Conservation (phyloP, 768 basidiomycete genomes). For the Gyrodon lividus region DNA sequence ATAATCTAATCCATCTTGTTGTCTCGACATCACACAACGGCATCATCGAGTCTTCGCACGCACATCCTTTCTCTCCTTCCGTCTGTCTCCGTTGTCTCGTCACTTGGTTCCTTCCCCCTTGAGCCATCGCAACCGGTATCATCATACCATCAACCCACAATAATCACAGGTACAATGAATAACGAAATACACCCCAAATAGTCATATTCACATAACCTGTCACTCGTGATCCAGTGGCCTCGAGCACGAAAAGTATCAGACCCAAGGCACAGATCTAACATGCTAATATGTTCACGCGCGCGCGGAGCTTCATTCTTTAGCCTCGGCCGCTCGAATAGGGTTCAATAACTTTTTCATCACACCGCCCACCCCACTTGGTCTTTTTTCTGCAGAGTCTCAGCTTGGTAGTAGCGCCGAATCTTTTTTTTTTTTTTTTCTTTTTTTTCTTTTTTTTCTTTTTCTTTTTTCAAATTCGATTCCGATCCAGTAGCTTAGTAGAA, state of each 20-base stretch:
- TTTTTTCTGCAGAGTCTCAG: slow-evolving; percentile 13
- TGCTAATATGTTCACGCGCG: slow-evolving; percentile 2
- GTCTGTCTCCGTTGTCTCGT: slow-evolving; percentile 1
- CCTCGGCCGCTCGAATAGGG: slow-evolving; percentile 23
- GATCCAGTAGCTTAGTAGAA: too few relatives aligned
- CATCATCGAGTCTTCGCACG: not conserved
- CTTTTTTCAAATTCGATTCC: not conserved
- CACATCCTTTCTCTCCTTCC: not conserved
- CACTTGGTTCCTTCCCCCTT: not conserved
- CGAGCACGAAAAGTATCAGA: slow-evolving; percentile 31
- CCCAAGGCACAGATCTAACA: slow-evolving; percentile 22
- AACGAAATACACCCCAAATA: slow-evolving; percentile 21
- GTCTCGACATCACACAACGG: slow-evolving; percentile 10
- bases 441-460: too few relatives aligned
- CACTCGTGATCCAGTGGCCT: slow-evolving; percentile 11
- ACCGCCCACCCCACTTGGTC: slow-evolving; percentile 27
- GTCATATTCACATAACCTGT: slow-evolving; percentile 18
- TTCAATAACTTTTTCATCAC: slow-evolving; percentile 10
- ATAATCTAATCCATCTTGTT: slow-evolving; percentile 3
- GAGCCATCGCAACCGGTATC: slow-evolving; percentile 22
- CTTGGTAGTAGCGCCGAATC: slow-evolving; percentile 5
- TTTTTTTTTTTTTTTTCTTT: not conserved
- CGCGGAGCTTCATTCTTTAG: slow-evolving; percentile 24
- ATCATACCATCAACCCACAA: slow-evolving; percentile 5
- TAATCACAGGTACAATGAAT: slow-evolving; percentile 10